phyloP scores from a whole-genome alignment of 129 eudicot genomes.

The Saposhnikovia divaricata region DNA sequence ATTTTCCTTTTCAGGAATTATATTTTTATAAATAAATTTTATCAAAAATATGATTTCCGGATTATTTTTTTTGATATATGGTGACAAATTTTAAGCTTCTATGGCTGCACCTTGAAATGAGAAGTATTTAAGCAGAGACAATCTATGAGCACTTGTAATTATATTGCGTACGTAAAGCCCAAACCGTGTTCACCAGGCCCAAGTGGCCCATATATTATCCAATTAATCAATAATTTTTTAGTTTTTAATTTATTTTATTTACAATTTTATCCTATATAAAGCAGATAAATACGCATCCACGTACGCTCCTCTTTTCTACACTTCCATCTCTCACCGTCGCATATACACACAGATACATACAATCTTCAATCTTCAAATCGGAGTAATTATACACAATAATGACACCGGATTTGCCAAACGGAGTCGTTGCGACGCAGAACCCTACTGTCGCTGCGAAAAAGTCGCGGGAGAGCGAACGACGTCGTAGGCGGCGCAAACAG shows the following conservation, averaged over 20 bases:
- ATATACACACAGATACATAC: not conserved
- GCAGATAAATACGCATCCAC: not conserved
- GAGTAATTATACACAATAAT: not conserved
- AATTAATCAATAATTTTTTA: not conserved
- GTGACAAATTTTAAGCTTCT: too few relatives aligned
- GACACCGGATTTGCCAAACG: conserved; percentile 26
- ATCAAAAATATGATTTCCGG: too few relatives aligned
- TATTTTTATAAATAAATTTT: too few relatives aligned
- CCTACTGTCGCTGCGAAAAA: conserved; percentile 43
- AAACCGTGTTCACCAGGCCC: not conserved
- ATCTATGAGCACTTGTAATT: too few relatives aligned
- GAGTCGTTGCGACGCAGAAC: conserved; percentile 32
- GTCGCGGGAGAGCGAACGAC: conserved; percentile 63
- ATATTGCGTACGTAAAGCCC: not conserved
- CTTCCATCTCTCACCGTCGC: not conserved
- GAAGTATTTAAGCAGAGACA: too few relatives aligned
- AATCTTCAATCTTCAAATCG: not conserved
- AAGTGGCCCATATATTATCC: not conserved
- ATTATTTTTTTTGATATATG: too few relatives aligned
- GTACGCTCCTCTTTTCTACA: not conserved
- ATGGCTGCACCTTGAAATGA: too few relatives aligned
- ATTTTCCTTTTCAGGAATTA: too few relatives aligned
- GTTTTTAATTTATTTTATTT: not conserved
- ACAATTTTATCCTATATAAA: not conserved
- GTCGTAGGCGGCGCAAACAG: conserved; percentile 91